phyloP scores from a whole-genome alignment of 768 basidiomycete species.

The Cantharellus anzutake region DNA sequence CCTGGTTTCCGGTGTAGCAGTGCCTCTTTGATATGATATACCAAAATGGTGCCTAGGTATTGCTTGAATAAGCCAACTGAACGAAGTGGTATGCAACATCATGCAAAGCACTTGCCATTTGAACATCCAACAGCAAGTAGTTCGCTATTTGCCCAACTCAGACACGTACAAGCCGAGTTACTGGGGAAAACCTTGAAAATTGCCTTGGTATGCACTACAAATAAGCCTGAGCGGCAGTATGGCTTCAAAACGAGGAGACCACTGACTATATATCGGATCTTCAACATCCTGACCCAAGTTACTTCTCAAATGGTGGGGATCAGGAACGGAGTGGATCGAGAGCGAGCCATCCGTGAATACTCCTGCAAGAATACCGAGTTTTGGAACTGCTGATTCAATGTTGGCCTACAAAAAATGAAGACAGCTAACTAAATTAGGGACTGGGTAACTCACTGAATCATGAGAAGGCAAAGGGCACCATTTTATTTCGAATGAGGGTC shows the following conservation, averaged over 20 bases:
- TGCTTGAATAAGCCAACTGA: background rate
- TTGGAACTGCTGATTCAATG: slow-evolving; percentile 15
- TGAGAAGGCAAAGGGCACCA: slow-evolving; percentile 89
- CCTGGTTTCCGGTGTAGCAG: background rate
- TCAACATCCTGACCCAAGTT: background rate
- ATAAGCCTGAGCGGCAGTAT: background rate
- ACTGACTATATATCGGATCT: slow-evolving; percentile 11
- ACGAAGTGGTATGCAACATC: background rate
- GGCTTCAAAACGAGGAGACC: background rate
- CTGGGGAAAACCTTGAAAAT: slow-evolving; percentile 35
- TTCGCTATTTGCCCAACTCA: slow-evolving; percentile 86
- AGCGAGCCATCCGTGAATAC: slow-evolving; percentile 79
- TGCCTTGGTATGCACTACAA: background rate
- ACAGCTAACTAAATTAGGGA: background rate
- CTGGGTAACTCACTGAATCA: slow-evolving; percentile 26
- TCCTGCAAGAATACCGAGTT: slow-evolving; percentile 69
- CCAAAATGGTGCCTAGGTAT: slow-evolving; percentile 16
- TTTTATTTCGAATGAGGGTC: slow-evolving; percentile 61
- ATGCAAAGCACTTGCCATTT: slow-evolving; percentile 37
- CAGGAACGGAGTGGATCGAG: slow-evolving; percentile 59
- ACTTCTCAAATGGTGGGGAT: slow-evolving; percentile 35
- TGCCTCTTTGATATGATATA: slow-evolving; percentile 17
- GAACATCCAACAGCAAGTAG: slow-evolving; percentile 66
- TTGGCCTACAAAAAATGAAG: background rate
- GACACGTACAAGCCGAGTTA: slow-evolving; percentile 52